These are phyloP conservation scores for Blastosporella zonata DNA, from an alignment of 1,284 basidiomycete species.

Conservation along the genomic window DNA sequence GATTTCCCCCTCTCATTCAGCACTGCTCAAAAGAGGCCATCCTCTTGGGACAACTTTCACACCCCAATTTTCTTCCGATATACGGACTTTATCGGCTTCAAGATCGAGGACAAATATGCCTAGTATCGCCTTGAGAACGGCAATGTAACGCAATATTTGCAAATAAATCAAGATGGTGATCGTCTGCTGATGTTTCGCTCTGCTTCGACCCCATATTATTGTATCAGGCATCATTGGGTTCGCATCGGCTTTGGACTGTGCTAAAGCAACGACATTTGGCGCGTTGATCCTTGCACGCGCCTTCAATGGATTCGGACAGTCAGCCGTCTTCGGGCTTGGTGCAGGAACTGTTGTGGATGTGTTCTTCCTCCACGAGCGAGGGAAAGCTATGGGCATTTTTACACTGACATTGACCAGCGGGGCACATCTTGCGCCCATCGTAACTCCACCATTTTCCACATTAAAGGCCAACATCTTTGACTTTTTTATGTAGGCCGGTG, in stretches of 20 bases:
- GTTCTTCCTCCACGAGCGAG: conserved; percentile 32
- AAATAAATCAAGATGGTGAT: conserved; percentile 7
- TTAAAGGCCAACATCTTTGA: too few relatives aligned
- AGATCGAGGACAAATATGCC: conserved; percentile 1
- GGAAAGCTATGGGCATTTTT: conserved; percentile 34
- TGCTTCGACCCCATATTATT: not conserved
- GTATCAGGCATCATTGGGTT: conserved; percentile 30
- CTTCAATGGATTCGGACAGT: conserved; percentile 31
- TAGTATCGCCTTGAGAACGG: conserved; percentile 23
- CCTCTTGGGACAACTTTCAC: conserved; percentile 15
- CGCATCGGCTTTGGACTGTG: conserved; percentile 14
- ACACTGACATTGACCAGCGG: conserved; percentile 33
- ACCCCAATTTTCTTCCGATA: conserved; percentile 20
- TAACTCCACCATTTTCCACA: conserved; percentile 14
- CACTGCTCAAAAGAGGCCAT: not conserved
- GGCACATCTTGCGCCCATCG: conserved; percentile 33
- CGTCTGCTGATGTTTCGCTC: conserved; percentile 4
- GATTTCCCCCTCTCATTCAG: conserved; percentile 9
- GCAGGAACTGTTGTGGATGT: conserved; percentile 35
- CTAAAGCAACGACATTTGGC: not conserved
- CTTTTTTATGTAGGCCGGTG: conserved; percentile 24
- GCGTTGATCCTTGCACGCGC: conserved; percentile 27
- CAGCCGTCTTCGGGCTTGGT: conserved; percentile 30
- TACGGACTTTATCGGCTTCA: conserved; percentile 16
- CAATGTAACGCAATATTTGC: conserved; percentile 14